A percentile compares a stretch with the other conserved stretches of the same genome.
These are phyloP conservation scores for Kregervanrija delftensis DNA, from an alignment of 805 yeast species.

Conservation along the genomic window DNA sequence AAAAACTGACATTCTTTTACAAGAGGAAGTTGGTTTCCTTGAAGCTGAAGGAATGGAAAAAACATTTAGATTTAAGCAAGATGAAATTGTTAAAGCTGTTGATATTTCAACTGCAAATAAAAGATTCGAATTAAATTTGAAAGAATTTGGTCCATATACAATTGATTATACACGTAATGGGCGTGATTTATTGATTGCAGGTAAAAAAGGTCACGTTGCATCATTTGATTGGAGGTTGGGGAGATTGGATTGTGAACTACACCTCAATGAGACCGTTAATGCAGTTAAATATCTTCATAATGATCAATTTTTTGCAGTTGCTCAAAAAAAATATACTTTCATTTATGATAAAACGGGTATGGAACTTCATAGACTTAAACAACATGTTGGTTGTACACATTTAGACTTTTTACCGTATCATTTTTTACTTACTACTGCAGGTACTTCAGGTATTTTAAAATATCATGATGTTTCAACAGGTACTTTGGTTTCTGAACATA, in stretches of 20 bases:
- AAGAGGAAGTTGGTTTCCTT: constrained; percentile 78
- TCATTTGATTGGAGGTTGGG: constrained; percentile 95
- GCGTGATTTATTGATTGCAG: constrained; percentile 75
- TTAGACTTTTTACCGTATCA: constrained; percentile 92
- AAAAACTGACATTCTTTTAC: constrained; percentile 75
- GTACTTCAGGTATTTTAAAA: constrained; percentile 80
- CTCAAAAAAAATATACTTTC: constrained; percentile 91
- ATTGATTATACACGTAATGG: constrained; percentile 85
- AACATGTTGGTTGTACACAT: constrained; percentile 78
- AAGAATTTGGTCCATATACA: constrained; percentile 80
- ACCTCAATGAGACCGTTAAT: constrained; percentile 81
- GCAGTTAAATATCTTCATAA: constrained; percentile 88
- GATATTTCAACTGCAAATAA: constrained; percentile 73
- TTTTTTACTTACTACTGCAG: constrained; percentile 79
- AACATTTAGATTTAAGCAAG: constrained; percentile 79
- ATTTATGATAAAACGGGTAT: constrained; percentile 88
- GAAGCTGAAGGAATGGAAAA: constrained; percentile 96
- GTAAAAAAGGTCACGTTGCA: constrained; percentile 91
- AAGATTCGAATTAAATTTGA: constrained; percentile 63
- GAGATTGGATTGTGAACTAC: constrained; percentile 68
- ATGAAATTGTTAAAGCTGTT: constrained; percentile 67
- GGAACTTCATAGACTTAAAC: constrained; percentile 86
- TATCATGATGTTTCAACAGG: constrained; percentile 97
- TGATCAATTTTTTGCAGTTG: constrained; percentile 92
- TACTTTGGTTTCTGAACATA: constrained; percentile 67